A percentile compares a stretch with the other conserved stretches of the same genome.
Conservation (phyloP, 257 asterid genomes). For the Linaria vulgaris region DNA sequence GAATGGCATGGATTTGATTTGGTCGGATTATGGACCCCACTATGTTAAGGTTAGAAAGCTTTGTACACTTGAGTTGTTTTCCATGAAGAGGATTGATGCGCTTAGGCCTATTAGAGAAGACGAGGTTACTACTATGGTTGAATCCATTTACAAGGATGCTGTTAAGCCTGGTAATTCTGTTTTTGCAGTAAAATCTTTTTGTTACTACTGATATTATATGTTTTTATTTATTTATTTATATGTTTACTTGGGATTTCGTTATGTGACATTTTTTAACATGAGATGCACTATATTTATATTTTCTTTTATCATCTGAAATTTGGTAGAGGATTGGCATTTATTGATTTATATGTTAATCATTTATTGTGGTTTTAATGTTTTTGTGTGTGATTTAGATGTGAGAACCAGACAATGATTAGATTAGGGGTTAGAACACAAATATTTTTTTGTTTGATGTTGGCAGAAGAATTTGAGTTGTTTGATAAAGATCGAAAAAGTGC, state of each 20-base stretch:
- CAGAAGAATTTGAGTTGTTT: neutral
- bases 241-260: no score
- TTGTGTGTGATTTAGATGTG: no score
- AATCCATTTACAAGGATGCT: slow-evolving; percentile 53
- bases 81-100: slow-evolving; percentile 65
- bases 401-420: no score
- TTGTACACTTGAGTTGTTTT: slow-evolving; percentile 78
- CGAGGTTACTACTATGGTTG: slow-evolving; percentile 79
- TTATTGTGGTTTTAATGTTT: no score
- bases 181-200: no score
- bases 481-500: neutral
- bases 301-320: no score
- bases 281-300: no score
- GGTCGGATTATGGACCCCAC: slow-evolving; percentile 94
- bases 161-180: slow-evolving; percentile 47
- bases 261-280: no score
- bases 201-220: no score
- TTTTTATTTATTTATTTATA: neutral
- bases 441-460: neutral
- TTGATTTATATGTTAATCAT: no score
- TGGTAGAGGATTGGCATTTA: no score
- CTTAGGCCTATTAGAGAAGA: slow-evolving; percentile 82
- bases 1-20: slow-evolving; percentile 73
- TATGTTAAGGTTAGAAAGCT: slow-evolving; percentile 79
- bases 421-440: no score